Base-by-base conservation (phyloP, 306 rosid genomes). In the Cicer pinnatifidum region DNA sequence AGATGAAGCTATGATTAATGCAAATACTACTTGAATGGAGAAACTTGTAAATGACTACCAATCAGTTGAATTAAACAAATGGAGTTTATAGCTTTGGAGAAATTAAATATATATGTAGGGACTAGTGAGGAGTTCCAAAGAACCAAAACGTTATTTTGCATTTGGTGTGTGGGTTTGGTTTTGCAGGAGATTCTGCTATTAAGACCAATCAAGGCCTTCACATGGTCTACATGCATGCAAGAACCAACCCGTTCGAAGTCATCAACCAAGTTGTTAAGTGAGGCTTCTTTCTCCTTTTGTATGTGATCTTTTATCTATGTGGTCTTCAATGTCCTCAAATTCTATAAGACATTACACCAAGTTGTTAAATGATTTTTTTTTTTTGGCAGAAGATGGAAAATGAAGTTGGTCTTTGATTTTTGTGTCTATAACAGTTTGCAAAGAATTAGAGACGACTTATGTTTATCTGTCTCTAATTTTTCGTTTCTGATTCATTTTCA, bases 211-310 rank as follows among this genome's bases (percentile, higher is more conserved):
- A 91, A 88, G 98, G 98, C 53, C 89, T 83, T 84, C 84, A 82
- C 85, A 78, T 91, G 23, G 86, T 91, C 11, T 95, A 89, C 88
- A 72, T 95, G 88, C 99, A 95, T 78, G 92, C 96, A 69, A 97
- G 99, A 70, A 87, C 93, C n/a, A 78, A 91, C 75, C 97, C 99
- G 37, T 95, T 88, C 82, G 97, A 88, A 87, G 97, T 90, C 73
- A 87, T 91, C 83, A 87, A 75, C 75, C 91, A 94, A 69, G 91
- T 96, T 67, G 93, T 94, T 52, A 89, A 88, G 98, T 91, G 79
- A 84, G 95, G 48, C 67, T 39, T 17, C 6, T 61, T 59, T 46
- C 38, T 35, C 4, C 7, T 16, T 48, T 74, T 8, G n/a, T 40
- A 9, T 1, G 0, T 39, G 35, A 39, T 40, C 35, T 40, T n/a